Evolutionary conservation across 345 rosid species (phyloP), one percentile per base, ranked within the genome.

Genomic region (Populus tremula): DNA sequence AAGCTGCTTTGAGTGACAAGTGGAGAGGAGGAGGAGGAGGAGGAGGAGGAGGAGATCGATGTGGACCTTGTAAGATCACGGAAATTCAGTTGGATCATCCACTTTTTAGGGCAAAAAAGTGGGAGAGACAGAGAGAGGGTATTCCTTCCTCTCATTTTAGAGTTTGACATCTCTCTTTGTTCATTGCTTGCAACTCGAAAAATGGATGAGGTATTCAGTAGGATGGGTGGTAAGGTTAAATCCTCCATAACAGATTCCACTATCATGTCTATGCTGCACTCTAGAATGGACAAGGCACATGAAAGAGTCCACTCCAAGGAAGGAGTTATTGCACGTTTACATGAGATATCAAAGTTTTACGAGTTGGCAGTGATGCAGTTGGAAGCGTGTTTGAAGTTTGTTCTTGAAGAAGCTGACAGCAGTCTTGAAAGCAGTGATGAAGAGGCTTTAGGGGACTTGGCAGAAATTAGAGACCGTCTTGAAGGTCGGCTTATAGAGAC

Each of bases 231-330:
- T 5, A 87, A 82, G 76, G 84, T 89, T n/a, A 90, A 75, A 76
- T 82, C 84, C 72, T 91, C 96, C 25, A 79, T 89, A 27, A 84
- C 89, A 41, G 97, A 93, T 79, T 90, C 98, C 4, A 90, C 94
- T 0, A 94, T 89, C 95, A 94, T 91, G 98, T 84, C 89, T 79
- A 90, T 91, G 75, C 88, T 94, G 18, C 89, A 89, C 69, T 77
- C 78, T 25, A 92, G 93, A 39, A 93, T 93, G 97, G 90, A 94
- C 72, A 89, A 80, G 81, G 94, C 97, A 0, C 94, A 94, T 13
- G 91, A 87, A 67, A 89, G 90, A 67, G 90, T 90, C 49, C 92
- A 87, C 80, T 86, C 90, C 8, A 89, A 88, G 73, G 87, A 83
- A 14, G 93, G 97, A 6, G 87, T 84, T 39, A 83, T 93, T 67